These are phyloP conservation scores for Fremontodendron californicum DNA, from an alignment of 345 rosid species.

Conservation along the genomic window DNA sequence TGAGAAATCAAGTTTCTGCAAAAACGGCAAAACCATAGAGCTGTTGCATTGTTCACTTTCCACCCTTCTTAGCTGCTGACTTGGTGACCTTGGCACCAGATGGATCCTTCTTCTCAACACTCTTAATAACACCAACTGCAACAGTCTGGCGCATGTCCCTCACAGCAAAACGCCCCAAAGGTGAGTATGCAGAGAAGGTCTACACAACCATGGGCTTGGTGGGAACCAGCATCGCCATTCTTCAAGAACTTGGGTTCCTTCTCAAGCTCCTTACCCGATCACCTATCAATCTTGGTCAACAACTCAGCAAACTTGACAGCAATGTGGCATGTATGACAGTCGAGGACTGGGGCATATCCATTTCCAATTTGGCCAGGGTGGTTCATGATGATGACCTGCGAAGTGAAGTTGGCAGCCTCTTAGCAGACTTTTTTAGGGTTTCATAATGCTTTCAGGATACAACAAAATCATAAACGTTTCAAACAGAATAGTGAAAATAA, in stretches of 20 bases:
- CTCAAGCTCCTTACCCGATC: constrained; percentile 75
- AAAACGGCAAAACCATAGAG: background rate
- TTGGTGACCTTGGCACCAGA: constrained; percentile 26
- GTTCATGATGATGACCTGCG: constrained; percentile 87
- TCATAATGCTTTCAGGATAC: too few species aligned
- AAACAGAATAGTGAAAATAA: too few species aligned
- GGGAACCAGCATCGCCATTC: constrained; percentile 38
- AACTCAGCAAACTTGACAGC: constrained; percentile 57
- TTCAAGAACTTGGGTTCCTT: constrained; percentile 83
- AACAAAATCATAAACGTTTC: too few species aligned
- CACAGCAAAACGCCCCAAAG: constrained; percentile 24
- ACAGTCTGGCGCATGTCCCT: constrained; percentile 27
- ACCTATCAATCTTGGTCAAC: constrained; percentile 66
- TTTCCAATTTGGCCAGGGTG: too few species aligned
- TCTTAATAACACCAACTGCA: constrained; percentile 28
- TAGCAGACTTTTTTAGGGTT: too few species aligned
- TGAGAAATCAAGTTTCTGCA: constrained; percentile 5
- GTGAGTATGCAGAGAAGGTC: constrained; percentile 23
- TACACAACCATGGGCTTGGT: constrained; percentile 28
- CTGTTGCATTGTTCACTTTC: constrained; percentile 19
- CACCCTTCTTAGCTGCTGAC: constrained; percentile 24
- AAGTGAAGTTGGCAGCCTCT: constrained; percentile 70
- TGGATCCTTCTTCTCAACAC: constrained; percentile 29
- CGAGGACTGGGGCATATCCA: too few species aligned
- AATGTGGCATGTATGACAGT: too few species aligned